Base-by-base conservation (phyloP, 2,329 filamentous ascomycete genomes). In the Tetracladium maxilliforme region DNA sequence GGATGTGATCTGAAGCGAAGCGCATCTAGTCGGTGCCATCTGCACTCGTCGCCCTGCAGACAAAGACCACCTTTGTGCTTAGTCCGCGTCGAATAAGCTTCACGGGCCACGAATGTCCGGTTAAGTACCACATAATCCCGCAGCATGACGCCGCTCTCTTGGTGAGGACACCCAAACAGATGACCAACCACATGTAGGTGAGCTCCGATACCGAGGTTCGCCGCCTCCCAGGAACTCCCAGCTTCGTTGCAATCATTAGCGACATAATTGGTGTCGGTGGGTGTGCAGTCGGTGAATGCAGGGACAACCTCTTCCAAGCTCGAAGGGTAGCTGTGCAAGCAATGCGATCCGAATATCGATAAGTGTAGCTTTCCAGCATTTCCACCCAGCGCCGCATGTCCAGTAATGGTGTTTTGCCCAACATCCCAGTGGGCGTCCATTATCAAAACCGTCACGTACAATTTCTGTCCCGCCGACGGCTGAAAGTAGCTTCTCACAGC, bases 141-240 rank as follows among this genome's bases (percentile, higher is more conserved):
- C 25, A 84, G 58, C 87, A 95, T 95, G 32, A 95, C 64, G n/a
- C 90, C 87, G 15, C 60, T 78, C 42, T 90, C 82, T 44, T 92
- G 83, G 43, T 92, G 81, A 7, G 83, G 82, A 36, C 82, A 92
- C 24, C 87, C 87, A 37, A 95, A 79, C 13, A 93, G 51, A 51
- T 92, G 87, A 4, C 87, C 87, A 1, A 78, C 78, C 50, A 94
- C 84, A 48, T 92, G 87, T 23, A 95, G 51, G 48, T 95, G 87
- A 7, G 83, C 86, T 6, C 87, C 87, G 35, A 95, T 92, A 16
- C 86, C 86, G 32, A 93, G 78, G 39, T 87, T 92, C 14, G 82
- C 84, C n/a, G 84, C 74, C 47, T 95, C 87, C 87, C 87, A 95
- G 23, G 74, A 90, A 44, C 81, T 92, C 14, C 86, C 86, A 6